phyloP scores from a whole-genome alignment of 2,329 filamentous ascomycete species.

The Penicillium sp. region DNA sequence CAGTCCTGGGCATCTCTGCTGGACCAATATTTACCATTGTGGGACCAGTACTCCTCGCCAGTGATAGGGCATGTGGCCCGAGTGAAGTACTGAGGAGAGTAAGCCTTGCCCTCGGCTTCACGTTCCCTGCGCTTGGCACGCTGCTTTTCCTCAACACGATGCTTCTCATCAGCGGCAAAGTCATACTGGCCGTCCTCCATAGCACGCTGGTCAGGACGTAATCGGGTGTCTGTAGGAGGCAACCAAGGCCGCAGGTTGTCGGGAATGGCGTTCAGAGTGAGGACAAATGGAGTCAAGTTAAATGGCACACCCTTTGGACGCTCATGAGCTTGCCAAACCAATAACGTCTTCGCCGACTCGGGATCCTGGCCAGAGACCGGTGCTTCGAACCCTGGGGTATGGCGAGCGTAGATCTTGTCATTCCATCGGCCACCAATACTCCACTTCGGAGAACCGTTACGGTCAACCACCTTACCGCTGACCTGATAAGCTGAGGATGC shows the following conservation, averaged over 20 bases:
- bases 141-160: constrained; percentile 89
- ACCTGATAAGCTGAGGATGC: constrained; percentile 88
- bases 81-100: constrained; percentile 80
- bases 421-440: constrained; percentile 96
- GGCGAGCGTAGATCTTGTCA: constrained; percentile 90
- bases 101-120: constrained; percentile 78
- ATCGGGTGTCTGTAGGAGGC: constrained; percentile 89
- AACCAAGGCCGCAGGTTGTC: constrained; percentile 75
- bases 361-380: constrained; percentile 55
- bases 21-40: constrained; percentile 86
- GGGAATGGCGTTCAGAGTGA: constrained; percentile 89
- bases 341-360: constrained; percentile 69
- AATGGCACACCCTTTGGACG: constrained; percentile 86
- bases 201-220: constrained; percentile 89
- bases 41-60: constrained; percentile 87
- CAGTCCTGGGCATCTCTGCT: constrained; percentile 64
- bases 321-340: constrained; percentile 87
- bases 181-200: constrained; percentile 99
- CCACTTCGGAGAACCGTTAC: constrained; percentile 77
- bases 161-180: constrained; percentile 89
- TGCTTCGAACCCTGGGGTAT: constrained; percentile 86
- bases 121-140: constrained; percentile 70
- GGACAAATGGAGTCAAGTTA: constrained; percentile 93
- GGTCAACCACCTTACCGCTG: constrained; percentile 78
- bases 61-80: constrained; percentile 73